Evolutionary conservation across 164 flowering plant genomes (phyloP).

Genomic region (Brasenia schreberi): DNA sequence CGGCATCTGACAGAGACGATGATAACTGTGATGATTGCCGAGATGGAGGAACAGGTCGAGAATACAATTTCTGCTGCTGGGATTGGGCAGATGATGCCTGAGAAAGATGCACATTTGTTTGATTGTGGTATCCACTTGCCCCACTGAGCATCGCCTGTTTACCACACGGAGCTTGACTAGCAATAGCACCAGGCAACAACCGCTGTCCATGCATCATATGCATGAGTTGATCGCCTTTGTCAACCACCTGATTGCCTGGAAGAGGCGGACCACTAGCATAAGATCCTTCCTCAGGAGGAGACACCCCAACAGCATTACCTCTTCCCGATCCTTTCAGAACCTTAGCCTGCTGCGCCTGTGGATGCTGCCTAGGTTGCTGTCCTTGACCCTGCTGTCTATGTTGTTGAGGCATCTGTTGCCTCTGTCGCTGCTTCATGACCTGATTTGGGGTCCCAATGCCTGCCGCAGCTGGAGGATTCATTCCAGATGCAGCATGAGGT

Average conservation of each 20-base stretch:
- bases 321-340: constrained; percentile 56
- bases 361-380: constrained; percentile 51
- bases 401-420: constrained; percentile 5
- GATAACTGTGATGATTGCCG: constrained; percentile 32
- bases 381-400: constrained; percentile 56
- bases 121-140: background rate
- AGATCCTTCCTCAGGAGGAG: constrained; percentile 50
- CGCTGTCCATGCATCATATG: constrained; percentile 43
- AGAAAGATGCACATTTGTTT: constrained; percentile 3
- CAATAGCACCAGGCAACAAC: constrained; percentile 33
- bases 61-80: constrained; percentile 37
- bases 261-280: constrained; percentile 42
- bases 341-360: constrained; percentile 56
- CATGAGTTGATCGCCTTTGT: constrained; percentile 52
- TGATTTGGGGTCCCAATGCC: background rate
- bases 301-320: constrained; percentile 25
- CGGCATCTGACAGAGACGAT: constrained; percentile 32
- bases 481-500: background rate
- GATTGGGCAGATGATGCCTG: constrained; percentile 30
- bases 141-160: constrained; percentile 18
- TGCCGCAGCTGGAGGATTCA: background rate
- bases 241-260: constrained; percentile 35
- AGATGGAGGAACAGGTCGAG: constrained; percentile 26
- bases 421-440: background rate
- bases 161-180: constrained; percentile 28